Evolutionary conservation across 2,329 filamentous ascomycete genomes (phyloP).

Genomic region (Fusarium sp.): DNA sequence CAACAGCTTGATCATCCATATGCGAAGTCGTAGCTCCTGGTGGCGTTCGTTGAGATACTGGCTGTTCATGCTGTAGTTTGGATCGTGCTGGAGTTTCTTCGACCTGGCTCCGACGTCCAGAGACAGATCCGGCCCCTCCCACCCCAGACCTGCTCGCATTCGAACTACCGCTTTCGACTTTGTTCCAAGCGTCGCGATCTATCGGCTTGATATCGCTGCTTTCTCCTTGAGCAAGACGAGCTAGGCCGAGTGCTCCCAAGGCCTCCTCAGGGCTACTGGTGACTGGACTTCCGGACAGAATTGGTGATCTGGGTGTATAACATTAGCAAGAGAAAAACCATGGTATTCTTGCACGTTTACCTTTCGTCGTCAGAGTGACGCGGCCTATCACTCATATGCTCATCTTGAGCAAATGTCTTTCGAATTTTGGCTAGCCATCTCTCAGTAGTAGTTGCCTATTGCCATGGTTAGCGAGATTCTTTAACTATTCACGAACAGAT

Average conservation of each 20-base stretch:
- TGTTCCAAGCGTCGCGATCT: conserved; percentile 30
- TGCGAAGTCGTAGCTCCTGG: conserved; percentile 41
- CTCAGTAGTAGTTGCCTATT: conserved; percentile 57
- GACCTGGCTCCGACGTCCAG: conserved; percentile 31
- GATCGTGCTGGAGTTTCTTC: conserved; percentile 49
- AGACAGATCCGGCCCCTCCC: conserved; percentile 30
- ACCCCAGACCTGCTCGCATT: conserved; percentile 14
- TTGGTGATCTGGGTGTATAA: conserved; percentile 30
- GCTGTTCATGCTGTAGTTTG: conserved; percentile 58
- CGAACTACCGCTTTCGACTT: conserved; percentile 35
- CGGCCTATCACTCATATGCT: conserved; percentile 48
- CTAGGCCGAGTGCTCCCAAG: conserved; percentile 43
- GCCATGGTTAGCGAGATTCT: conserved; percentile 2
- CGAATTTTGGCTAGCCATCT: conserved; percentile 59
- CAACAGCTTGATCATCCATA: conserved; percentile 56
- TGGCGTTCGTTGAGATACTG: conserved; percentile 49
- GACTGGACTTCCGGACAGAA: conserved; percentile 37
- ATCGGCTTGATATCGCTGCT: conserved; percentile 39
- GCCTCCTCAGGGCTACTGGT: conserved; percentile 43
- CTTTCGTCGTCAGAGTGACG: conserved; percentile 39
- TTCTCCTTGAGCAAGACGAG: conserved; percentile 45
- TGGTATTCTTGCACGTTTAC: conserved; percentile 13
- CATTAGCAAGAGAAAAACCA: conserved; percentile 12
- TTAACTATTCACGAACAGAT: background rate
- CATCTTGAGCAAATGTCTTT: conserved; percentile 50